These are phyloP conservation scores for Silene coronaria DNA, from an alignment of 179 eudicot species.

Conservation along the genomic window DNA sequence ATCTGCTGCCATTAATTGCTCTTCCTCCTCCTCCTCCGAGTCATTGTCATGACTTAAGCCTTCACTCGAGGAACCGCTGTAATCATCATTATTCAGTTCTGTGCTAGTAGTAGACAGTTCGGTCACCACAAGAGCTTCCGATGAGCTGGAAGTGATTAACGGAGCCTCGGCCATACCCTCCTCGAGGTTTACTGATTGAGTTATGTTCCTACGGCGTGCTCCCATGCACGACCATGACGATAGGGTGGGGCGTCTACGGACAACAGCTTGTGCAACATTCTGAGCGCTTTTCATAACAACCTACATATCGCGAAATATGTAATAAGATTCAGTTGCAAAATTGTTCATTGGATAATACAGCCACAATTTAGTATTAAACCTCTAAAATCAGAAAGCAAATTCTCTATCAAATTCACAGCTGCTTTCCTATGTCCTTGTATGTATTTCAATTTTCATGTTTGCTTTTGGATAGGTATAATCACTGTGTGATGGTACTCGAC, in stretches of 20 bases:
- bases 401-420: background rate
- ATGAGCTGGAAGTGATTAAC: slow-evolving; percentile 37
- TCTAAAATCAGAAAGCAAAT: too few relatives aligned
- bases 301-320: slow-evolving; percentile 31
- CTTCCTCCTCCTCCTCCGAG: slow-evolving; percentile 60
- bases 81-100: slow-evolving; percentile 25
- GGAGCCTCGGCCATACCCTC: slow-evolving; percentile 44
- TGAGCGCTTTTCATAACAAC: slow-evolving; percentile 89
- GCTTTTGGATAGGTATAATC: too few relatives aligned
- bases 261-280: slow-evolving; percentile 90
- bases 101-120: slow-evolving; percentile 27
- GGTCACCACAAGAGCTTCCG: slow-evolving; percentile 39
- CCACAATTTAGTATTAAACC: background rate
- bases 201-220: slow-evolving; percentile 63
- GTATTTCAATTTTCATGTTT: too few relatives aligned
- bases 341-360: background rate
- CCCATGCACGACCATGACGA: slow-evolving; percentile 96
- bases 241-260: slow-evolving; percentile 67
- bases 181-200: slow-evolving; percentile 31
- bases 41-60: slow-evolving; percentile 47
- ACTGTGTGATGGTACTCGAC: too few relatives aligned
- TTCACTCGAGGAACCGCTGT: slow-evolving; percentile 35
- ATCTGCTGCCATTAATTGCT: slow-evolving; percentile 37
- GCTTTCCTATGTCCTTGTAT: too few relatives aligned
- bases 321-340: background rate